phyloP scores from a whole-genome alignment of 225 moss, liverwort and hornwort species.

The Marchantia paleacea region DNA sequence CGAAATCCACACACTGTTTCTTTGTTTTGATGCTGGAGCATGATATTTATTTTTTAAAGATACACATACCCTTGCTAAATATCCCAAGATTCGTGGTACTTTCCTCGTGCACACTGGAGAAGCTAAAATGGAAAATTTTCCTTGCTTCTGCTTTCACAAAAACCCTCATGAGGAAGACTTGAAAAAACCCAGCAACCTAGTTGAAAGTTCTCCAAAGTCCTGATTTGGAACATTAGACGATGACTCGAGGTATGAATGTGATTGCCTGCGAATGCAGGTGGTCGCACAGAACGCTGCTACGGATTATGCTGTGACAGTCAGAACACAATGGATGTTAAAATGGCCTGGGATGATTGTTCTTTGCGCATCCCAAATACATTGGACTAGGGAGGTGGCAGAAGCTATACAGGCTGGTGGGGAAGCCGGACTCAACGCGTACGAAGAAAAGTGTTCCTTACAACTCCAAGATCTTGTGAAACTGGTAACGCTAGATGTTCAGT shows the following conservation, averaged over 20 bases:
- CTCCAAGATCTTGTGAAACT: conserved; percentile 75
- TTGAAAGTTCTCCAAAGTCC: neutral
- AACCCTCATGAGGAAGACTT: too few species aligned
- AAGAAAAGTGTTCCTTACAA: conserved; percentile 56
- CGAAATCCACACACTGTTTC: neutral
- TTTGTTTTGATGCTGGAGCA: neutral
- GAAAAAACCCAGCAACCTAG: neutral
- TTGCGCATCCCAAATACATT: conserved; percentile 86
- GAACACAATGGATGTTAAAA: conserved; percentile 61
- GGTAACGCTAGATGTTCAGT: conserved; percentile 27
- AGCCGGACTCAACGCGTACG: conserved; percentile 53
- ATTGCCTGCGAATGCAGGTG: conserved; percentile 35
- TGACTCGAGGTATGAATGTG: neutral
- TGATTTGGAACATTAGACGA: neutral
- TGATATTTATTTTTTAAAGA: neutral
- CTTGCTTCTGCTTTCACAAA: too few species aligned
- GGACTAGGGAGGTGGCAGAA: conserved; percentile 73
- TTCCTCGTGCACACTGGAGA: too few species aligned
- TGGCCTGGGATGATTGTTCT: conserved; percentile 90
- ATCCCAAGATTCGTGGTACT: too few species aligned
- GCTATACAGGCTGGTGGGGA: conserved; percentile 46
- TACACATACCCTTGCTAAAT: too few species aligned
- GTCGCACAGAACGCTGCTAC: conserved; percentile 58
- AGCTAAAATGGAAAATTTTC: too few species aligned
- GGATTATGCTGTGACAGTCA: conserved; percentile 58